Evolutionary conservation across 352 stramenopile genomes (phyloP).

Genomic region (Chrysophaeum taylorii): DNA sequence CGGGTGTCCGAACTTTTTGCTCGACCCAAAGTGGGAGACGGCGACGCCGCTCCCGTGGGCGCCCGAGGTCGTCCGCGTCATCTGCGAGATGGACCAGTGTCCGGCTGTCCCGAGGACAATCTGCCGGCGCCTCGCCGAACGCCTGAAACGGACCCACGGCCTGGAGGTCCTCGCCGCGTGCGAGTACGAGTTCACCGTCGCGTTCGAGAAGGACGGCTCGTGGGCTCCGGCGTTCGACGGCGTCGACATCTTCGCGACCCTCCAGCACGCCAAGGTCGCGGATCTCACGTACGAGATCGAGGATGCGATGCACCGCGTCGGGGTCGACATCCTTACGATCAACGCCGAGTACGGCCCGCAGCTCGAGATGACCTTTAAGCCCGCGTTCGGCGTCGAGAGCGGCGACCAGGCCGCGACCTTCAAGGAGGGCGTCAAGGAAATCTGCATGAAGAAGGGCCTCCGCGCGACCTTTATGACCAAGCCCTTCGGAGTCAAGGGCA

Average conservation of each 20-base stretch:
- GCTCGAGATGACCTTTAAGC: constrained; percentile 2
- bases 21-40: neutral
- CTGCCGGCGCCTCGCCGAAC: neutral
- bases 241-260: neutral
- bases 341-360: neutral
- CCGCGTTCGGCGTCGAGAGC: neutral
- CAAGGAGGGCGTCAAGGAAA: constrained; percentile 4
- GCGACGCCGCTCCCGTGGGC: neutral
- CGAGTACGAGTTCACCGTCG: neutral
- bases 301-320: neutral
- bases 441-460: neutral
- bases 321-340: neutral
- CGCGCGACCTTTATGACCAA: neutral
- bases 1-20: neutral
- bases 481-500: neutral
- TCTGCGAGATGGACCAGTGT: neutral
- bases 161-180: neutral
- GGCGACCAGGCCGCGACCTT: neutral
- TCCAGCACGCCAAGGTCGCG: neutral
- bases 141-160: neutral
- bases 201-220: neutral
- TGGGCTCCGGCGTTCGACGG: neutral
- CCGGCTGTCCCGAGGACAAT: neutral
- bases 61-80: neutral
- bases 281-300: neutral